phyloP scores from a whole-genome alignment of 257 asterid species.

The Voacanga thouarsii region DNA sequence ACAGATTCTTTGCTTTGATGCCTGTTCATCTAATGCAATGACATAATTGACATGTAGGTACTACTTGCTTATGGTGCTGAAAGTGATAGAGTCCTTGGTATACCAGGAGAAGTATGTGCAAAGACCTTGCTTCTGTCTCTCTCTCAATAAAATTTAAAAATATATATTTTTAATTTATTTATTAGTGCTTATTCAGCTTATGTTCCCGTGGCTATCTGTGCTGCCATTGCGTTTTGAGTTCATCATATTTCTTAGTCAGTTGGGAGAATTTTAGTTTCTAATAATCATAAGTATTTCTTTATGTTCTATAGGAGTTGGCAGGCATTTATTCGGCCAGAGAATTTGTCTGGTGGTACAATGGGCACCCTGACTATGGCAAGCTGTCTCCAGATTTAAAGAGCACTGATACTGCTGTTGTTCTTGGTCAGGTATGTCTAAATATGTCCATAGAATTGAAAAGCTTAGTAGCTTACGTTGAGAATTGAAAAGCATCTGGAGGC shows the following conservation, averaged over 20 bases:
- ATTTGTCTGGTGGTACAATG: constrained; percentile 98
- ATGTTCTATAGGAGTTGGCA: constrained; percentile 43
- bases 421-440: constrained; percentile 64
- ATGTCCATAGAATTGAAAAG: background rate
- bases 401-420: constrained; percentile 79
- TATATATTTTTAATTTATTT: background rate
- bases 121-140: background rate
- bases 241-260: background rate
- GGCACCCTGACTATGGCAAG: constrained; percentile 80
- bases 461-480: background rate
- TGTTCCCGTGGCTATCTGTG: background rate
- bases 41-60: constrained; percentile 44
- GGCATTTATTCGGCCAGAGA: constrained; percentile 84
- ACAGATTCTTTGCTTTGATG: background rate
- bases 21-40: constrained; percentile 11
- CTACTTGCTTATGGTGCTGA: constrained; percentile 96
- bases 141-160: no score
- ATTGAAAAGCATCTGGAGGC: background rate
- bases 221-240: background rate
- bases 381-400: constrained; percentile 74
- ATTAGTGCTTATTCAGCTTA: background rate
- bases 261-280: constrained; percentile 1
- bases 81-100: constrained; percentile 82
- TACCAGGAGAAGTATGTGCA: constrained; percentile 73
- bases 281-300: constrained; percentile 9